Conservation (phyloP, 768 basidiomycete genomes). For the Candolleomyces eurysporus region DNA sequence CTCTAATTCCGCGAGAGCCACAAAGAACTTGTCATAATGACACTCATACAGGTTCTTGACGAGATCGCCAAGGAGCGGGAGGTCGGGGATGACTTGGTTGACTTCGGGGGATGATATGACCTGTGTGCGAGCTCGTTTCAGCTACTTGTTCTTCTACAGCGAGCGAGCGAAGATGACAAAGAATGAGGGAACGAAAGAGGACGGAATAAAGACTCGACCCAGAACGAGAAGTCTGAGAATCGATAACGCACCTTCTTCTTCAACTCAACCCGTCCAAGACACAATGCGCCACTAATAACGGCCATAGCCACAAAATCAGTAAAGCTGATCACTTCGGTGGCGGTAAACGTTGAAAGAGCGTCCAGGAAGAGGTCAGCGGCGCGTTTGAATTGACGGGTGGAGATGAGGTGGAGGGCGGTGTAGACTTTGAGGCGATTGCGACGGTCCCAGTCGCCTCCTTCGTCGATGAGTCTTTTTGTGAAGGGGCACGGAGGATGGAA, state of each 20-base stretch:
- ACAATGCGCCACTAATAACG: constrained; percentile 75
- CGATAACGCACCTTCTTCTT: constrained; percentile 74
- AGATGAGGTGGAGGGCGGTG: constrained; percentile 78
- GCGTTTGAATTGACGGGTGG: constrained; percentile 88
- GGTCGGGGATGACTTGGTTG: constrained; percentile 75
- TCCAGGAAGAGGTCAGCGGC: constrained; percentile 87
- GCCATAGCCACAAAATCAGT: constrained; percentile 88
- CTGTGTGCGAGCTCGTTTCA: constrained; percentile 32
- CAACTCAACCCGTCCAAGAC: constrained; percentile 77
- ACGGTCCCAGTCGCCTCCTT: constrained; percentile 98
- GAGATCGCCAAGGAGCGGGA: constrained; percentile 79
- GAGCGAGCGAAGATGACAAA: not conserved
- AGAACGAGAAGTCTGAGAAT: too few species aligned
- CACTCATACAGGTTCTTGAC: constrained; percentile 89
- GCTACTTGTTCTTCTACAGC: too few species aligned
- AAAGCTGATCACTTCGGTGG: constrained; percentile 83
- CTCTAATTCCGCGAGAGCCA: constrained; percentile 65
- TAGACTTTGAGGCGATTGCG: constrained; percentile 97
- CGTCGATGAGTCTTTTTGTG: constrained; percentile 73
- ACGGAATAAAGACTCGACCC: too few species aligned
- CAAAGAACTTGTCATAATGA: constrained; percentile 93
- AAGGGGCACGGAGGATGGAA: too few species aligned
- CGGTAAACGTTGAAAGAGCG: constrained; percentile 92
- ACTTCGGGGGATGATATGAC: constrained; percentile 88
- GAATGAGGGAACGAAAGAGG: not conserved